Percentiles rank a stretch among this genome's conserved stretches.
phyloP scores from a whole-genome alignment of 768 basidiomycete species.

The Leccinellum luteum region DNA sequence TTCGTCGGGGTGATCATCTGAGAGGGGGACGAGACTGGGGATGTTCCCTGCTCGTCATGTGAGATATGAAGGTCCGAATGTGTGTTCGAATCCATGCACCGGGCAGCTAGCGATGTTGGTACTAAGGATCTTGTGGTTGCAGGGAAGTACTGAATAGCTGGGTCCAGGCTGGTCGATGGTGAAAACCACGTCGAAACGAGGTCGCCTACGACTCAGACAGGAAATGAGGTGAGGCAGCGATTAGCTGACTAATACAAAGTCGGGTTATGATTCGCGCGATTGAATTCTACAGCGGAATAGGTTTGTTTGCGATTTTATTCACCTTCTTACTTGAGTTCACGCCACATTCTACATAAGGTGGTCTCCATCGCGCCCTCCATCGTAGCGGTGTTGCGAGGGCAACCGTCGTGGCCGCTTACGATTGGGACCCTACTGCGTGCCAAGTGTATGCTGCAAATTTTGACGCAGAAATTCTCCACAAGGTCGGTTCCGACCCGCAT shows the following conservation, averaged over 20 bases:
- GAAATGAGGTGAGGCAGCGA: slow-evolving; percentile 17
- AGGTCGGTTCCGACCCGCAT: slow-evolving; percentile 5
- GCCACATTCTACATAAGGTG: slow-evolving; percentile 48
- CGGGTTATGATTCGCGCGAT: slow-evolving; percentile 16
- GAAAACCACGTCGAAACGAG: slow-evolving; percentile 6
- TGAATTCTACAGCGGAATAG: slow-evolving; percentile 84
- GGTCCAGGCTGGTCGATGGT: slow-evolving; percentile 2
- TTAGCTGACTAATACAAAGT: slow-evolving; percentile 20
- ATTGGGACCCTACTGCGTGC: slow-evolving; percentile 78
- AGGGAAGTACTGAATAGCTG: neutral
- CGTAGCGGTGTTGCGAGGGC: slow-evolving; percentile 46
- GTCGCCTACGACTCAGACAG: neutral
- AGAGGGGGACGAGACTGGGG: slow-evolving; percentile 5
- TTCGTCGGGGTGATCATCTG: slow-evolving; percentile 13
- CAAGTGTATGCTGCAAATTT: slow-evolving; percentile 67
- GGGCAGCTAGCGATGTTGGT: neutral
- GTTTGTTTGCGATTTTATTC: slow-evolving; percentile 33
- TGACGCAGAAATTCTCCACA: slow-evolving; percentile 44
- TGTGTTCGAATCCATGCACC: slow-evolving; percentile 8
- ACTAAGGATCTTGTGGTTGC: neutral
- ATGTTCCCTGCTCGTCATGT: slow-evolving; percentile 1
- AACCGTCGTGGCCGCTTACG: slow-evolving; percentile 63
- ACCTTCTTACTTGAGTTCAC: neutral
- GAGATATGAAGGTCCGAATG: slow-evolving; percentile 4
- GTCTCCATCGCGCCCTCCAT: slow-evolving; percentile 65